Percentiles rank a stretch among this genome's conserved stretches.
Evolutionary conservation across 306 rosid genomes (phyloP).

Genomic region (Crotalaria pallida): DNA sequence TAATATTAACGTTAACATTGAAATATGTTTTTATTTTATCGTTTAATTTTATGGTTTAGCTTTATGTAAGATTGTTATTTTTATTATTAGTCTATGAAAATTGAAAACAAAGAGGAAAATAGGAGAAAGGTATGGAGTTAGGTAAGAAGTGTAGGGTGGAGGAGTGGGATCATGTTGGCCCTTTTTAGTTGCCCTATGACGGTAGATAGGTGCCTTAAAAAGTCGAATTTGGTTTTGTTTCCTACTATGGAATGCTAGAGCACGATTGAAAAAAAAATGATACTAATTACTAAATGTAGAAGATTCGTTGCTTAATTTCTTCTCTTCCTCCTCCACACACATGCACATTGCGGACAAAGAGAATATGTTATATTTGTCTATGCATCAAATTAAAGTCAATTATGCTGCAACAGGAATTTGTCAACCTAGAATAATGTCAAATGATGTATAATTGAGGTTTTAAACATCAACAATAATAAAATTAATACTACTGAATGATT

Average conservation of each 20-base stretch:
- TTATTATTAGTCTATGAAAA: background rate
- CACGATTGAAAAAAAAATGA: constrained; percentile 5
- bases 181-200: constrained; percentile 14
- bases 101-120: background rate
- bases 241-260: constrained; percentile 17
- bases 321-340: background rate
- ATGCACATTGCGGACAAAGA: background rate
- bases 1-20: no score
- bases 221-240: background rate
- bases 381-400: background rate
- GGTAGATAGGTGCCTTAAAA: constrained; percentile 10
- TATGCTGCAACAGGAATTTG: background rate
- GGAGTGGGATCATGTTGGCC: background rate
- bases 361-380: background rate
- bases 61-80: no score
- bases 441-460: background rate
- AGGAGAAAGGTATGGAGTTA: background rate
- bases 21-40: background rate
- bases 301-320: constrained; percentile 30
- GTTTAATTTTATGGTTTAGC: background rate
- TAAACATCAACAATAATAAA: background rate
- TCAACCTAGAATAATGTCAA: background rate
- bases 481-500: no score
- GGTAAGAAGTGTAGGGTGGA: background rate
- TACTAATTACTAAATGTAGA: background rate